phyloP scores from a whole-genome alignment of 139 green algal genomes.

The Chlamydomonas sp. region DNA sequence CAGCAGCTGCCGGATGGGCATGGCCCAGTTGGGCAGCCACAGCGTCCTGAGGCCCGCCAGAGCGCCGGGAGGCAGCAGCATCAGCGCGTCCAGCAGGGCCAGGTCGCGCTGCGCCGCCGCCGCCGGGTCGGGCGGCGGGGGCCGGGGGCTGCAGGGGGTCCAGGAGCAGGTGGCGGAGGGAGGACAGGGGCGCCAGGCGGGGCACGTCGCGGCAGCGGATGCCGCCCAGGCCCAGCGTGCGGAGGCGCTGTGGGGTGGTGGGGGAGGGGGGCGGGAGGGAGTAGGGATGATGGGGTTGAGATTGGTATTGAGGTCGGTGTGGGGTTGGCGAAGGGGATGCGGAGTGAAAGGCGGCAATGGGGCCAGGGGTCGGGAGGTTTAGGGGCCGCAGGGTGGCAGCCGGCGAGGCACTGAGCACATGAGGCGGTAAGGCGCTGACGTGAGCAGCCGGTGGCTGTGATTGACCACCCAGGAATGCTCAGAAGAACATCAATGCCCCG shows the following conservation, averaged over 20 bases:
- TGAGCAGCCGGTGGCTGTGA: too few species aligned
- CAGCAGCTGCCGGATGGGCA: conserved; percentile 35
- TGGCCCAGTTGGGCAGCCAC: conserved; percentile 33
- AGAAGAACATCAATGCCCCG: too few species aligned
- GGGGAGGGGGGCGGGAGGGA: neutral
- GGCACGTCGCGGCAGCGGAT: conserved; percentile 12
- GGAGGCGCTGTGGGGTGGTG: neutral
- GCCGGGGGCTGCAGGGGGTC: conserved; percentile 17
- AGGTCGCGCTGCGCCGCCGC: conserved; percentile 15
- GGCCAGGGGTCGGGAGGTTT: too few species aligned
- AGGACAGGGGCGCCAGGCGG: conserved; percentile 2
- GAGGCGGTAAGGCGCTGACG: too few species aligned
- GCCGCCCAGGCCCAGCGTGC: conserved; percentile 28
- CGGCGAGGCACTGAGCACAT: too few species aligned
- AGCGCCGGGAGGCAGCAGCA: conserved; percentile 6
- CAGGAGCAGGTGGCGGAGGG: conserved; percentile 23
- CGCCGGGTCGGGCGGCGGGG: neutral
- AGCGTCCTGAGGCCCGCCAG: conserved; percentile 9
- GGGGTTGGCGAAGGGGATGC: neutral
- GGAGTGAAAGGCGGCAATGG: too few species aligned
- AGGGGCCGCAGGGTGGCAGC: too few species aligned
- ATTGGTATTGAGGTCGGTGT: neutral
- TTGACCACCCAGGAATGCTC: too few species aligned
- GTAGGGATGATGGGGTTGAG: neutral
- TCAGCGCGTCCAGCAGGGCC: conserved; percentile 7